Evolutionary conservation across 1,139 yeast genomes (phyloP), one percentile per base, ranked within the genome.

Genomic region (Zygoascus meyerae): DNA sequence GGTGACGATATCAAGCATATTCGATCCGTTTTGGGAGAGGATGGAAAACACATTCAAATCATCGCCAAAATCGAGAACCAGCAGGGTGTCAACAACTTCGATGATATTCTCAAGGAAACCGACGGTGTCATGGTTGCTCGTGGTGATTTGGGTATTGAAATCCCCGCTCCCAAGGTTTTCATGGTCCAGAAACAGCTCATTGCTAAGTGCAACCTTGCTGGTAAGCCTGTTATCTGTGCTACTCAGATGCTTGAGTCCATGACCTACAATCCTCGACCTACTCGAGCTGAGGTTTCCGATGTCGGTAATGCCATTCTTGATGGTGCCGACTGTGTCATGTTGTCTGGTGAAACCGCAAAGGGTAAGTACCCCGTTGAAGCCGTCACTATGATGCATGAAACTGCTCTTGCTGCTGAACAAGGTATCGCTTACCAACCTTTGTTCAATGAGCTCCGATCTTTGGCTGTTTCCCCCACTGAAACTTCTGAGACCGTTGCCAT

Each of bases 101-200:
- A 92, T 71, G 97, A 87, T 55, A 92, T 92, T 66, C 82, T 92
- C 69, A 71, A 70, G 63, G 95, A 83, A 71, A 92, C 98, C 55
- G 98, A 94, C 69, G 99, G 97, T 78, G 97, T 92, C 67, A 92
- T 92, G 98, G 97, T 92, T 68, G 99, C 99, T 64, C 83, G 99
- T 75, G 99, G 98, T 78, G 98, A 94, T 70, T 80, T 92, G 67
- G 99, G 99, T 78, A 92, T 92, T 66, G 99, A 92, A 78, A 92
- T 92, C 65, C 98, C 98, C 59, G 97, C 98, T 58, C 94, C 97
- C 57, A 95, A 90, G 77, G 99, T 92, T 55, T 89, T 92, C 69
- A 92, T 94, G 65, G 97, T 90, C 61, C 99, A 92, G 77, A 92
- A 94, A 81, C 96, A 90, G 78, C 79, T 92, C 76, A 92, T 92